Evolutionary conservation across 1,139 yeast species (phyloP), one percentile per base, ranked within the genome.

Genomic region (Geotrichum siamense): DNA sequence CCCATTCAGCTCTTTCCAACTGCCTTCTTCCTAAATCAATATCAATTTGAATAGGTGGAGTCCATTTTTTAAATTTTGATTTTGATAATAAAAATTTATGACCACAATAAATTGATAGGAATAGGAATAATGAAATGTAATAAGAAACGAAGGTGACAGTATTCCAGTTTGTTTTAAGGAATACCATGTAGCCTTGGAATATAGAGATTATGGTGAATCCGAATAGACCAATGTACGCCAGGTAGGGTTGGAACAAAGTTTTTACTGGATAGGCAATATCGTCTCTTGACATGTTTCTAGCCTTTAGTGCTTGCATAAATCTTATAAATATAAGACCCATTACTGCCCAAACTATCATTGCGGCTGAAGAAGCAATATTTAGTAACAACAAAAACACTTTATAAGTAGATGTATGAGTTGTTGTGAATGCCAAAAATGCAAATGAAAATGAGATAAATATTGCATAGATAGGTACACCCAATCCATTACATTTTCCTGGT

Each of bases 1-100:
- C 61, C 68, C 68, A 63, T 32, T 55, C 67, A 25, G 60, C 58
- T n/a, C 57, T 52, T 41, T 65, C 70, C 55, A 66, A 59, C 35
- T 82, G 93, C 41, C 87, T 72, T 55, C 94, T 70, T 1, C 93
- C 94, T 0, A 84, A 73, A 57, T 82, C 94, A 52, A 82, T 70
- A 59, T 85, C 94, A 47, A 85, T 61, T 20, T 80, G 76, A 49
- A 79, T 84, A 13, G 19, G 21, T 8, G 10, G n/a, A 13, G 15
- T 17, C 41, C 41, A 38, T 23, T 10, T 23, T n/a, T n/a, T n/a
- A n/a, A n/a, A n/a, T n/a, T n/a, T n/a, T 10, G 16, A 16, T 5
- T 33, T 28, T 4, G 34, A 33, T 41, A 83, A 64, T 15, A 75
- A 55, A 3, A 75, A 32, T 54, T 76, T 76, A 62, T 82, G 83